Percentiles rank a stretch among this genome's conserved stretches.
Conservation (phyloP, 2,329 filamentous ascomycete species). For the Hypocrella siamensis region DNA sequence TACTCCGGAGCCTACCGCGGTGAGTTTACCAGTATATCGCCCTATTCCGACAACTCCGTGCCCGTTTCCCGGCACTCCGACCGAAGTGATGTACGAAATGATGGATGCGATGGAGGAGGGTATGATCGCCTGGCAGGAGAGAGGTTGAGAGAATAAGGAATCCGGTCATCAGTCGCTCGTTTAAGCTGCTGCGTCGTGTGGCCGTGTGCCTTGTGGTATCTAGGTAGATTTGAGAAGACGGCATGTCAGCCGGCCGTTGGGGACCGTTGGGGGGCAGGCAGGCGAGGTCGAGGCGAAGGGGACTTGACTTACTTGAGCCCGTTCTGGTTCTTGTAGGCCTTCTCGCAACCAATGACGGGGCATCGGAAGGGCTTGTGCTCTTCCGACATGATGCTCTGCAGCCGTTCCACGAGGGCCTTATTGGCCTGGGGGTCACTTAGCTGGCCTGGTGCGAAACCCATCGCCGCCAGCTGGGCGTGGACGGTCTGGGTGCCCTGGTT, state of each 20-base stretch:
- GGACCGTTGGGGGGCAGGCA: background rate
- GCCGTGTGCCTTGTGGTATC: conserved; percentile 66
- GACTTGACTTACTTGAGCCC: conserved; percentile 66
- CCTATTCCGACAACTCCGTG: too few relatives aligned
- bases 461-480: conserved; percentile 53
- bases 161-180: too few relatives aligned
- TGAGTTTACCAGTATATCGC: too few relatives aligned
- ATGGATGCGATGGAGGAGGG: too few relatives aligned
- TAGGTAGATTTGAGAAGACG: conserved; percentile 11
- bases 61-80: too few relatives aligned
- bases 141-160: too few relatives aligned
- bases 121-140: too few relatives aligned
- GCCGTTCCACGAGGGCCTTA: conserved; percentile 37
- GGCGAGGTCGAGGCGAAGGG: background rate
- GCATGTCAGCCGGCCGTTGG: background rate
- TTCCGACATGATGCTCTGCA: conserved; percentile 54
- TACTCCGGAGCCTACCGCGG: too few relatives aligned
- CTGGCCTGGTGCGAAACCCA: conserved; percentile 61
- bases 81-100: too few relatives aligned
- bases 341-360: conserved; percentile 95
- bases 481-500: conserved; percentile 48
- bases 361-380: conserved; percentile 97
- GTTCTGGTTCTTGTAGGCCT: conserved; percentile 99
- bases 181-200: conserved; percentile 95
- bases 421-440: conserved; percentile 65